Conservation (phyloP, 2,329 filamentous ascomycete genomes). For the Colletotrichum orbiculare region DNA sequence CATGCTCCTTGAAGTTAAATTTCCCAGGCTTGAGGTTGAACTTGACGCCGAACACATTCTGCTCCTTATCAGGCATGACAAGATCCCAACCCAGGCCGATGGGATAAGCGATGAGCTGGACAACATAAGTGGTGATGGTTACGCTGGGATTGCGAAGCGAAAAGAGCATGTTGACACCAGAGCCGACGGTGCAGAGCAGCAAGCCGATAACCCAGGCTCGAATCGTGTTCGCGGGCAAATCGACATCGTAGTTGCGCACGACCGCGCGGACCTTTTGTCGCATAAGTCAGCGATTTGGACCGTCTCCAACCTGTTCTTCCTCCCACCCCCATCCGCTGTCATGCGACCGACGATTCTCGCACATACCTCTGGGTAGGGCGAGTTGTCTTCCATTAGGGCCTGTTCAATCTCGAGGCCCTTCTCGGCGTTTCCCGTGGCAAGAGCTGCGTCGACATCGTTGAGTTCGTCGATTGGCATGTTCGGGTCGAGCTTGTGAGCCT, state of each 20-base stretch:
- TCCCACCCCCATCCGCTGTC: background rate
- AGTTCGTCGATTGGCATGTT: conserved; percentile 72
- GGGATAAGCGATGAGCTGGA: conserved; percentile 72
- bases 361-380: conserved; percentile 72
- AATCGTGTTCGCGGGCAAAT: conserved; percentile 72
- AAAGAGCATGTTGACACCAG: conserved; percentile 71
- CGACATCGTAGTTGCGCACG: conserved; percentile 72
- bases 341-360: background rate
- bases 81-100: conserved; percentile 66
- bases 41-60: conserved; percentile 62
- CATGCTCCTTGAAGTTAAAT: conserved; percentile 73
- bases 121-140: conserved; percentile 69
- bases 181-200: conserved; percentile 70
- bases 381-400: conserved; percentile 71
- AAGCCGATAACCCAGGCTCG: conserved; percentile 73
- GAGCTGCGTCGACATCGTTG: conserved; percentile 69
- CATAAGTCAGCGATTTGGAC: conserved; percentile 28
- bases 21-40: conserved; percentile 67
- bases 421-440: conserved; percentile 64
- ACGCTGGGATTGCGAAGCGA: conserved; percentile 69
- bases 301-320: background rate
- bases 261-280: conserved; percentile 68
- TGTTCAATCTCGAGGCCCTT: conserved; percentile 68
- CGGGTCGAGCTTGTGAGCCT: conserved; percentile 71
- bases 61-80: conserved; percentile 63